Conservation (phyloP, 2,329 filamentous ascomycete genomes). For the Arachnopeziza araneosa region DNA sequence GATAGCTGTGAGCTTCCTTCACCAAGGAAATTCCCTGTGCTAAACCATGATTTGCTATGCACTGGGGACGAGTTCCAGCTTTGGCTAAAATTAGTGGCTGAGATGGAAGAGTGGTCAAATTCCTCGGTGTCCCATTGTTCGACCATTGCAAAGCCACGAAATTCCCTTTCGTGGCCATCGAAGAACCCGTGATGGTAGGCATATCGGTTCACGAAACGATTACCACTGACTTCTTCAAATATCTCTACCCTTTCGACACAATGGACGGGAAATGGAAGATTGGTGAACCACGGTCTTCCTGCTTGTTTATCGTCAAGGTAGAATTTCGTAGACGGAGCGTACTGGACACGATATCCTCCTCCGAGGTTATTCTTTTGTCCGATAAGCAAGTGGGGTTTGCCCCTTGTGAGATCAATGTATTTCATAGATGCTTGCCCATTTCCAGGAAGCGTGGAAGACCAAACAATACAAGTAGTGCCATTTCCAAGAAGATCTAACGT, state of each 20-base stretch:
- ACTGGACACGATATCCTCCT: background rate
- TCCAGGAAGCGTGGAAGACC: background rate
- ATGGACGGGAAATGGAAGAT: constrained; percentile 1
- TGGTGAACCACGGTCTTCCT: constrained; percentile 1
- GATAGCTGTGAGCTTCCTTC: too few relatives aligned
- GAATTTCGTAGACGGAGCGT: background rate
- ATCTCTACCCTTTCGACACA: background rate
- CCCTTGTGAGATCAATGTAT: background rate
- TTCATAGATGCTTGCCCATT: background rate
- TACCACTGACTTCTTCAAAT: background rate
- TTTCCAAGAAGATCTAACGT: background rate
- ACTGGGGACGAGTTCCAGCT: too few relatives aligned
- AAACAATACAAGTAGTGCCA: constrained; percentile 2
- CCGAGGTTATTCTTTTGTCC: background rate
- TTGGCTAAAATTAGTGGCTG: too few relatives aligned
- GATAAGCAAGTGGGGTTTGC: too few relatives aligned
- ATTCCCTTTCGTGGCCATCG: constrained; percentile 4
- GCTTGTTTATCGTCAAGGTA: constrained; percentile 1
- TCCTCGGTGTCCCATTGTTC: constrained; percentile 6
- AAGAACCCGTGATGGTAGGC: constrained; percentile 4
- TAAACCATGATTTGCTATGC: too few relatives aligned
- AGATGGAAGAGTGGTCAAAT: background rate
- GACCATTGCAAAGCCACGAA: constrained; percentile 3
- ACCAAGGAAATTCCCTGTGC: too few relatives aligned
- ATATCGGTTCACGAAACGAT: background rate